Conservation (phyloP, 2,329 filamentous ascomycete species). For the Decorospora gaudefroyi region DNA sequence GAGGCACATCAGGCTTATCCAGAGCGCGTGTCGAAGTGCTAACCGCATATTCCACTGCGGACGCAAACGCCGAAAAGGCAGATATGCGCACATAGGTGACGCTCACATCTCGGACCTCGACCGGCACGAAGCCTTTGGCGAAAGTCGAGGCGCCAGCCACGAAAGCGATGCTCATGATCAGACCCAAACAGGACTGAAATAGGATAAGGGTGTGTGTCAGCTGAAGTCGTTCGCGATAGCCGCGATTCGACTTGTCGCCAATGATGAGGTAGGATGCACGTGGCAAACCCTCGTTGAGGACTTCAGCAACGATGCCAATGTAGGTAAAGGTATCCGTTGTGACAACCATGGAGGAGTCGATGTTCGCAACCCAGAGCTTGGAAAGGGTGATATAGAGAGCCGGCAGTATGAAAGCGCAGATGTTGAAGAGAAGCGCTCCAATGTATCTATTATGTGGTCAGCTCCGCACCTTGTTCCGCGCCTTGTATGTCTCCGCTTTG, state of each 20-base stretch:
- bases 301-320: constrained; percentile 67
- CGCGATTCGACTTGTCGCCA: constrained; percentile 63
- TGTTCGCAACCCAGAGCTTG: constrained; percentile 72
- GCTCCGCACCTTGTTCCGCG: too few relatives aligned
- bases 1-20: constrained; percentile 70
- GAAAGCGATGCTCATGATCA: constrained; percentile 65
- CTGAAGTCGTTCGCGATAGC: constrained; percentile 56
- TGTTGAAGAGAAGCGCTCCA: constrained; percentile 66
- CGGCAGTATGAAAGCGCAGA: constrained; percentile 65
- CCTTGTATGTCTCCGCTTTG: too few relatives aligned
- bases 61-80: constrained; percentile 65
- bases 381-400: constrained; percentile 69
- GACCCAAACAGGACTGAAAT: constrained; percentile 60
- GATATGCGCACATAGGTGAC: constrained; percentile 68
- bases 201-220: constrained; percentile 64
- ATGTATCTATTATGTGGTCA: constrained; percentile 48
- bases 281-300: constrained; percentile 73
- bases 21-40: constrained; percentile 65
- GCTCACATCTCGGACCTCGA: constrained; percentile 60
- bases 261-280: constrained; percentile 71
- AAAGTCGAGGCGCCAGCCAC: constrained; percentile 59
- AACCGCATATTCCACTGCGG: constrained; percentile 66
- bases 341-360: constrained; percentile 65
- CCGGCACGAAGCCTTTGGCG: constrained; percentile 66
- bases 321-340: constrained; percentile 72